Evolutionary conservation across 2,329 filamentous ascomycete species (phyloP), one percentile per base, ranked within the genome.

Genomic region (Hypoxylon rubiginosum): DNA sequence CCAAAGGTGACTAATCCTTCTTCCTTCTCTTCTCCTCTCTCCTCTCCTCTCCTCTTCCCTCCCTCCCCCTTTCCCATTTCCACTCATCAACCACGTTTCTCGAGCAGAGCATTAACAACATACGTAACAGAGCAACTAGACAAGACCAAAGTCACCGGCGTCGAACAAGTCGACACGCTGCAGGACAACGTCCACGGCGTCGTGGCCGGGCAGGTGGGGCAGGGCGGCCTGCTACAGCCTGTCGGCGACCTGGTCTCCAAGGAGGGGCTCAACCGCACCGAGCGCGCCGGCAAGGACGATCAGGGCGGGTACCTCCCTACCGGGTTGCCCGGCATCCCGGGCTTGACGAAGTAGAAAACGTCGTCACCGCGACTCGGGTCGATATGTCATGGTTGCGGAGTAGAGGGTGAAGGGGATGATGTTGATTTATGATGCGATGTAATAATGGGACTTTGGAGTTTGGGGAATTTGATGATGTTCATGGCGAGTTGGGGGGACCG

Each of bases 101-200:
- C 13, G 6, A 17, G 19, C n/a, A 24, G 24, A 9, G 17, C 19
- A 21, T 51, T 62, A 48, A 64, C 21, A 6, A 6, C 3, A 2
- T 7, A 15, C 28, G 7, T 10, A 54, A 60, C 72, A 92, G 90
- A 91, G 64, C 84, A 85, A 68, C 87, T 93, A 66, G 82, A 85
- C 80, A 89, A 92, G 78, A 86, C 89, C 68, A 93, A 93, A 77
- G 80, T 93, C 43, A 92, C 90, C 10, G 88, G 88, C 76, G 76
- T 91, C 74, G 78, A 86, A 17, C 89, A 91, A 76, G 85, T 92
- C 79, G 88, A 92, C 79, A 88, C 81, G 46, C 82, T 92, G 36
- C 90, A 93, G 79, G 90, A 91, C 77, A 86, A 85, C 73, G 85
- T 91, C 34, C 81, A 92, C 81, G 82, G 84, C 78, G 83, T 90